Evolutionary conservation across 192 early-diverging fungal genomes (phyloP).

Genomic region (Coemansia reversa): DNA sequence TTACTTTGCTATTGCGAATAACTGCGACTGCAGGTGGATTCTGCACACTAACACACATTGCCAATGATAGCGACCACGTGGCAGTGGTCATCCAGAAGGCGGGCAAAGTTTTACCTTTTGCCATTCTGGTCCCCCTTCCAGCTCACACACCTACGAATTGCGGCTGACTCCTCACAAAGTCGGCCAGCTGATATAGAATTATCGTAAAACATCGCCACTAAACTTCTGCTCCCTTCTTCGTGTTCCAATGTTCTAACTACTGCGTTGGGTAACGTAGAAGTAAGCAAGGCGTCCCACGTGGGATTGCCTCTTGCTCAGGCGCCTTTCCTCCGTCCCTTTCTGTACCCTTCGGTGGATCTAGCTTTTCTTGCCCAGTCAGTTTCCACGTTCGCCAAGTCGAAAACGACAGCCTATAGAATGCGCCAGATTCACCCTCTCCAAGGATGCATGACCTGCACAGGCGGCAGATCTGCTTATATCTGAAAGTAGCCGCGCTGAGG

Average conservation of each 20-base stretch:
- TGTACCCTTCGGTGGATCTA: not conserved
- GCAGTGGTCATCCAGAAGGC: not conserved
- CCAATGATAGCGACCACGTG: not conserved
- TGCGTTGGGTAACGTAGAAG: not conserved
- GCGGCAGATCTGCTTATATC: not conserved
- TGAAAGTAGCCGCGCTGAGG: not conserved
- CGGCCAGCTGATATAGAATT: not conserved
- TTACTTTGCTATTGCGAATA: too few relatives aligned
- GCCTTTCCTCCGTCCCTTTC: not conserved
- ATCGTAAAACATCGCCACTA: not conserved
- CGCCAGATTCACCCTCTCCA: not conserved
- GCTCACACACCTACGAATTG: not conserved
- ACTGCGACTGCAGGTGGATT: too few relatives aligned
- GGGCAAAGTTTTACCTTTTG: not conserved
- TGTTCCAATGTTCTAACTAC: not conserved
- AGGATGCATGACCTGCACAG: not conserved
- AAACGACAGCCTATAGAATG: not conserved
- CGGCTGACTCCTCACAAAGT: not conserved
- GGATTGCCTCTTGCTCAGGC: not conserved
- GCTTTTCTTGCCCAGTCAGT: not conserved
- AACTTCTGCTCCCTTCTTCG: not conserved
- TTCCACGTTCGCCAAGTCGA: not conserved
- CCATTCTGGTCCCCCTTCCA: not conserved
- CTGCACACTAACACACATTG: too few relatives aligned
- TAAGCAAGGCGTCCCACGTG: not conserved